phyloP scores from a whole-genome alignment of 768 basidiomycete species.

The Leccinum rimulosum region DNA sequence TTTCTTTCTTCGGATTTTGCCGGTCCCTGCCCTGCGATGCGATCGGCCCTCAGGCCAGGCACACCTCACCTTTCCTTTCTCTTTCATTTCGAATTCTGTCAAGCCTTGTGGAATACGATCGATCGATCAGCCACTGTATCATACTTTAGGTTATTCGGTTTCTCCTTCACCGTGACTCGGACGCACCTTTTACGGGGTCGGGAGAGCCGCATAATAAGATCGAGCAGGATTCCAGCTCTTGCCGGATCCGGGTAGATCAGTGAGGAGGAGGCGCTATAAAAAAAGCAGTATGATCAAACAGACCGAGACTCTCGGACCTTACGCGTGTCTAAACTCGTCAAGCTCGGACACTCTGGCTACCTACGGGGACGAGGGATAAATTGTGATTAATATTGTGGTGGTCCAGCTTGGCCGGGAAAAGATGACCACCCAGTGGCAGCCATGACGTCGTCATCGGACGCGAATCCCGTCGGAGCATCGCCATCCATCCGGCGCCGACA shows the following conservation, averaged over 20 bases:
- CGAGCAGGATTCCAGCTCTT: not conserved
- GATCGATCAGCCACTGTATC: too few relatives aligned
- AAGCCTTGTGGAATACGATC: too few relatives aligned
- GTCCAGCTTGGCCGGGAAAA: not conserved
- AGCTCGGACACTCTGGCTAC: slow-evolving; percentile 2
- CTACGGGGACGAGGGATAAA: not conserved
- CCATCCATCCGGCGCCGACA: not conserved
- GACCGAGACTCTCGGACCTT: slow-evolving; percentile 38
- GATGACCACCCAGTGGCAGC: not conserved
- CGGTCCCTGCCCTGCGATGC: not conserved
- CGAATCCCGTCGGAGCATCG: slow-evolving; percentile 44
- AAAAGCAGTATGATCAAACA: not conserved
- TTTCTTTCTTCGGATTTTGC: not conserved
- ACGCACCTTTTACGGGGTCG: not conserved
- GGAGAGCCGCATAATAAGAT: not conserved
- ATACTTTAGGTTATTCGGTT: too few relatives aligned
- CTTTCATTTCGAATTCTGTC: too few relatives aligned
- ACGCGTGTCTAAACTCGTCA: slow-evolving; percentile 38
- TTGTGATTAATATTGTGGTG: slow-evolving; percentile 4
- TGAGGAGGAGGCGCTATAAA: not conserved
- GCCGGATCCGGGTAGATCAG: not conserved
- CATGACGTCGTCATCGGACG: slow-evolving; percentile 19
- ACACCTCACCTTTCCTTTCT: not conserved
- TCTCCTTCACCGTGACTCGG: not conserved
- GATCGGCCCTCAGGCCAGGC: not conserved